A percentile compares a stretch with the other conserved stretches of the same genome.
Conservation (phyloP, 305 asterid species). For the Solanum hybrid region DNA sequence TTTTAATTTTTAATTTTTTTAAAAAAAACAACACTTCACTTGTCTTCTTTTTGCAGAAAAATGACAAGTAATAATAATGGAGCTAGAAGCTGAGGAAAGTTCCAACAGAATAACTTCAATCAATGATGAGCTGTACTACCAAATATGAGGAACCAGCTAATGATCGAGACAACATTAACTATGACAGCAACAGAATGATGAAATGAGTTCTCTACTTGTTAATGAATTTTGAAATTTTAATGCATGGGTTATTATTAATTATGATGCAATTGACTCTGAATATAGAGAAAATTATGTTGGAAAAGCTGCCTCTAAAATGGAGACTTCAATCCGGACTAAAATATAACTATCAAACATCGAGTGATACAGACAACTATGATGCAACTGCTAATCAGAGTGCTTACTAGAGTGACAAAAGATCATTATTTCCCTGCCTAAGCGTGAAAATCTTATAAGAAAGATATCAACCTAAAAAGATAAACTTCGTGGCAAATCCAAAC, state of each 20-base stretch:
- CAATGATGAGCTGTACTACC: conserved; percentile 1
- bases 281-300: too few species aligned
- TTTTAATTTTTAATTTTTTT: too few species aligned
- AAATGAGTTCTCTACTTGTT: neutral
- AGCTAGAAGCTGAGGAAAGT: neutral
- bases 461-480: neutral
- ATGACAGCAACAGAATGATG: neutral
- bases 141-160: neutral
- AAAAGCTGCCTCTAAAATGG: too few species aligned
- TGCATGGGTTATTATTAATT: neutral
- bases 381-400: neutral
- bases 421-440: neutral
- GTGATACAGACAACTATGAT: neutral
- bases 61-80: neutral
- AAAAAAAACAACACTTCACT: neutral
- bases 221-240: neutral
- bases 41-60: neutral
- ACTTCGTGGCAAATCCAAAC: neutral
- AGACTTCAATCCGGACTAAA: neutral
- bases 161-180: neutral
- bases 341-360: too few species aligned
- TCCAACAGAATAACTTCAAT: neutral
- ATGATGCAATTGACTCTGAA: neutral
- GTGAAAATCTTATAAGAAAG: neutral
- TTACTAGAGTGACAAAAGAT: neutral